Percentiles rank a stretch among this genome's conserved stretches.
phyloP scores from a whole-genome alignment of 1,284 basidiomycete genomes.

The Hymenochaete sp. region DNA sequence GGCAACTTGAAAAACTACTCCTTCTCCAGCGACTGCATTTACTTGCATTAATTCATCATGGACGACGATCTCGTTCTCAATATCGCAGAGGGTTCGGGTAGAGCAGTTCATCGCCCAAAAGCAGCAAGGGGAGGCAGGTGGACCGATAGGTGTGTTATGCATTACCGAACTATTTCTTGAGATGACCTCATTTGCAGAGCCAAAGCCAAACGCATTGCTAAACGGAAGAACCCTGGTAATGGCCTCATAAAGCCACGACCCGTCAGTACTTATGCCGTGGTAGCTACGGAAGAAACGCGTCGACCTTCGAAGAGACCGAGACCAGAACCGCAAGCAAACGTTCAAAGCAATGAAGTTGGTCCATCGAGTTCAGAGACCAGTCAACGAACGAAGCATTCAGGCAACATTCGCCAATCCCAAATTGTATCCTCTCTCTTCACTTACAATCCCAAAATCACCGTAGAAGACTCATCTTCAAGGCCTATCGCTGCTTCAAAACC shows the following conservation, averaged over 20 bases:
- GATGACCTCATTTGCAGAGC: conserved; percentile 34
- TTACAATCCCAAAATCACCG: conserved; percentile 62
- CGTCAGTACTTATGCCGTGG: no score
- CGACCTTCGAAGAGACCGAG: conserved; percentile 29
- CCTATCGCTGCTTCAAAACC: conserved; percentile 38
- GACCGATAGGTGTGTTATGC: conserved; percentile 64
- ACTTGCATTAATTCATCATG: no score
- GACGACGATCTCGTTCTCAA: conserved; percentile 67
- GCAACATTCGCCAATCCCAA: conserved; percentile 35
- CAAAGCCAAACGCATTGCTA: conserved; percentile 60
- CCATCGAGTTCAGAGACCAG: not conserved
- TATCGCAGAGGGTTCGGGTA: conserved; percentile 38
- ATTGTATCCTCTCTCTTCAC: conserved; percentile 90
- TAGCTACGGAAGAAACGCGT: conserved; percentile 16
- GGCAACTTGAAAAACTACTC: not conserved
- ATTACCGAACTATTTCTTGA: conserved; percentile 16
- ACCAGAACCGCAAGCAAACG: no score
- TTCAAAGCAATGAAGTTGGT: conserved; percentile 17
- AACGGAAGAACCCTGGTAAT: conserved; percentile 38
- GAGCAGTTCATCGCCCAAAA: conserved; percentile 24
- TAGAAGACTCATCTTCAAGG: conserved; percentile 27
- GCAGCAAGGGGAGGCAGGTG: conserved; percentile 60
- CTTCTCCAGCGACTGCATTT: no score
- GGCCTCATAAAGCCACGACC: not conserved
- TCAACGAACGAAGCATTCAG: no score